These are phyloP conservation scores for Thalassia testudinum DNA, from an alignment of 116 monocot genomes.

Conservation along the genomic window DNA sequence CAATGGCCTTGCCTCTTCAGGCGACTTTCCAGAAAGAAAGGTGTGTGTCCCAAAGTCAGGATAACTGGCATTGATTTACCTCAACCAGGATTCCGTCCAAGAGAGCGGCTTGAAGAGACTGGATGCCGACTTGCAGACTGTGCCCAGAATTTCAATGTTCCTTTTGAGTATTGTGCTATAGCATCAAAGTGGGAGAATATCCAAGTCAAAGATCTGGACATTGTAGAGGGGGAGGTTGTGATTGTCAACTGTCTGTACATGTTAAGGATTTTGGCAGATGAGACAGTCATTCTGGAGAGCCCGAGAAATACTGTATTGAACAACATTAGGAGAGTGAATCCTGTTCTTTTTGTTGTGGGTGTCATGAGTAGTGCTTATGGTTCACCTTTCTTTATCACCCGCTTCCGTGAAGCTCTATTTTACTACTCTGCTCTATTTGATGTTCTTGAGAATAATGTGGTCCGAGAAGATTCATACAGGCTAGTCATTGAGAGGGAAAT, in stretches of 20 bases:
- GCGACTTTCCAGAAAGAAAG: slow-evolving; percentile 20
- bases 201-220: slow-evolving; percentile 20
- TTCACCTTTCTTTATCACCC: slow-evolving; percentile 31
- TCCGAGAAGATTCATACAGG: slow-evolving; percentile 24
- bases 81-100: slow-evolving; percentile 62
- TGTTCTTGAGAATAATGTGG: slow-evolving; percentile 32
- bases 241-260: slow-evolving; percentile 24
- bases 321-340: slow-evolving; percentile 33
- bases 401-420: slow-evolving; percentile 46
- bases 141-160: slow-evolving; percentile 32
- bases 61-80: slow-evolving; percentile 78
- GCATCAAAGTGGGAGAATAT: slow-evolving; percentile 49
- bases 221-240: slow-evolving; percentile 18
- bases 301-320: slow-evolving; percentile 33
- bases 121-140: slow-evolving; percentile 45
- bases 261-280: slow-evolving; percentile 27
- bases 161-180: slow-evolving; percentile 42
- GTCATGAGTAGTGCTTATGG: slow-evolving; percentile 34
- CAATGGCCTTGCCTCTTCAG: slow-evolving; percentile 89
- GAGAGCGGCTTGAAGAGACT: slow-evolving; percentile 51
- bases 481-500: slow-evolving; percentile 29
- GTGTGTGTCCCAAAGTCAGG: slow-evolving; percentile 45
- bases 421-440: slow-evolving; percentile 39
- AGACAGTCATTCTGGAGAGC: slow-evolving; percentile 25
- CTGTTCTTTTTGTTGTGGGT: slow-evolving; percentile 32